Conservation (phyloP, 129 eudicot species). For the Erigeron canadensis region DNA sequence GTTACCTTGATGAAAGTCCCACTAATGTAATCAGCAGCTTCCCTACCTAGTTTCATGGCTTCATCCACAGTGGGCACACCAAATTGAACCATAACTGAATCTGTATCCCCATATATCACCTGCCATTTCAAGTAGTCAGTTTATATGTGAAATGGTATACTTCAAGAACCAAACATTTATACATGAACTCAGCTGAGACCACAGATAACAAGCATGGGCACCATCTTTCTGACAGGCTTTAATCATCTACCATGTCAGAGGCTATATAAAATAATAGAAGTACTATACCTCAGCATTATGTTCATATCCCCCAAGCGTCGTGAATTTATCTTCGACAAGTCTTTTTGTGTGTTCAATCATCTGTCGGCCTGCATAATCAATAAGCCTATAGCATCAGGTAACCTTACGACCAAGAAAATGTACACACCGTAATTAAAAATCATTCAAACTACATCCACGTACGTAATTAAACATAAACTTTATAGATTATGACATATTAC, state of each 20-base stretch:
- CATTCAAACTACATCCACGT: slow-evolving; percentile 13
- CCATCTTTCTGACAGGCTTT: slow-evolving; percentile 8
- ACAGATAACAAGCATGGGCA: not conserved
- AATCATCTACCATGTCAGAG: slow-evolving; percentile 8
- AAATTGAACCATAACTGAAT: slow-evolving; percentile 97
- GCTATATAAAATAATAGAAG: not conserved
- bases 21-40: slow-evolving; percentile 94
- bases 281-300: slow-evolving; percentile 87
- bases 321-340: slow-evolving; percentile 92
- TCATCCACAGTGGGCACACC: slow-evolving; percentile 83
- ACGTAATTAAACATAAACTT: not conserved
- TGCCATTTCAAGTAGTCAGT: slow-evolving; percentile 36
- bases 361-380: slow-evolving; percentile 74
- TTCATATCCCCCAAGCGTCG: slow-evolving; percentile 66
- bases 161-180: not conserved
- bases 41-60: slow-evolving; percentile 94
- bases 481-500: slow-evolving; percentile 42
- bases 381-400: slow-evolving; percentile 12
- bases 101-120: slow-evolving; percentile 99
- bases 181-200: not conserved
- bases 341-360: slow-evolving; percentile 98
- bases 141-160: not conserved
- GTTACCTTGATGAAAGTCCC: slow-evolving; percentile 82
- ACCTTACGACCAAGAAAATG: slow-evolving; percentile 12
- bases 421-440: slow-evolving; percentile 4